These are phyloP conservation scores for Malbranchea cinnamomea DNA, from an alignment of 2,329 filamentous ascomycete species.

Conservation along the genomic window DNA sequence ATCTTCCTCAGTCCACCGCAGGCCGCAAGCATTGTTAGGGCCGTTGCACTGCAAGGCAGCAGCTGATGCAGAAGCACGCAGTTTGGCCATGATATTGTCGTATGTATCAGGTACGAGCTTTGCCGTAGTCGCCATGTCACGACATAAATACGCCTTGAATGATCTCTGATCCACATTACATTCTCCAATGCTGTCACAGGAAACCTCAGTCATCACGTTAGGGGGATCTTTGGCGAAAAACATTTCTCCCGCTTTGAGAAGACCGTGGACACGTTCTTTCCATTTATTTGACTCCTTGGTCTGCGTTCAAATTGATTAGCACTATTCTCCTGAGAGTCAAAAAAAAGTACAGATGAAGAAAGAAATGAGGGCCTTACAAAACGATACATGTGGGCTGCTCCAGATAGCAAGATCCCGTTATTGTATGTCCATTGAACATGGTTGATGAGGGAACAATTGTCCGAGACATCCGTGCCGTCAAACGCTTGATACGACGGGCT, in stretches of 20 bases:
- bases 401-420: conserved; percentile 39
- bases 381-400: conserved; percentile 43
- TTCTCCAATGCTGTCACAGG: conserved; percentile 39
- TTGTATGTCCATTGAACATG: conserved; percentile 45
- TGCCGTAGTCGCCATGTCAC: conserved; percentile 43
- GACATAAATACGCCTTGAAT: conserved; percentile 51
- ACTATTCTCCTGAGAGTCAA: conserved; percentile 1
- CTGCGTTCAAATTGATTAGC: conserved; percentile 10
- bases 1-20: conserved; percentile 26
- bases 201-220: conserved; percentile 42
- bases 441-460: conserved; percentile 37
- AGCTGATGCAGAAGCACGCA: conserved; percentile 38
- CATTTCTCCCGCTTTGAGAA: conserved; percentile 43
- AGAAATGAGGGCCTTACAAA: conserved; percentile 19
- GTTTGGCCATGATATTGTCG: conserved; percentile 35
- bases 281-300: conserved; percentile 34
- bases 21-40: conserved; percentile 13
- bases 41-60: conserved; percentile 30
- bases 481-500: conserved; percentile 36
- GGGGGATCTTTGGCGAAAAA: conserved; percentile 30
- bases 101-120: conserved; percentile 44
- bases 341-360: background rate
- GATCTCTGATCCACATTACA: conserved; percentile 50
- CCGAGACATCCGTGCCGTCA: conserved; percentile 39
- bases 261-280: conserved; percentile 33